These are phyloP conservation scores for Trichaptum fuscoviolaceum DNA, from an alignment of 768 basidiomycete species.

Conservation along the genomic window DNA sequence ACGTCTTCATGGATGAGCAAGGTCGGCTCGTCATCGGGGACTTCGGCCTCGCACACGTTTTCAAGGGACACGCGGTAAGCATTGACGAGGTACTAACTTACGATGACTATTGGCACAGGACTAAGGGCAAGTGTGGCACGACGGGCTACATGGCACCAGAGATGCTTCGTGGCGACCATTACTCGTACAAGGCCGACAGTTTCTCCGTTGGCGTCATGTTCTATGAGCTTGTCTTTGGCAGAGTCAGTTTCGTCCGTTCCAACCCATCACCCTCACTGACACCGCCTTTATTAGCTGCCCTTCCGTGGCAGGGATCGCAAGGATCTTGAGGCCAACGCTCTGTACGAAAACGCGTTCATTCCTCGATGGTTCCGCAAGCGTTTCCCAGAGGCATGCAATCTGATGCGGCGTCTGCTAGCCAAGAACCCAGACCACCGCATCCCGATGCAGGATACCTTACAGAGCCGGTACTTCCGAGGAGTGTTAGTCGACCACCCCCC, in stretches of 20 bases:
- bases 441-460: not conserved
- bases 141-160: conserved; percentile 1
- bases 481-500: not conserved
- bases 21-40: conserved; percentile 48
- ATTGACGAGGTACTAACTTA: conserved; percentile 3
- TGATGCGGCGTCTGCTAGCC: not conserved
- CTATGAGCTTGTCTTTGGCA: conserved; percentile 4
- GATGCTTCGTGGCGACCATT: not conserved
- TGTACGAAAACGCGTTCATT: not conserved
- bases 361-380: not conserved
- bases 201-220: conserved; percentile 3
- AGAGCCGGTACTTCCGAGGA: not conserved
- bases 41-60: conserved; percentile 38
- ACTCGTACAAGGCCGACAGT: conserved; percentile 2
- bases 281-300: not conserved
- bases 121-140: not conserved
- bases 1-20: conserved; percentile 38
- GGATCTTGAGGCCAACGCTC: not conserved
- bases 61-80: conserved; percentile 12
- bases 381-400: not conserved
- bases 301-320: not conserved
- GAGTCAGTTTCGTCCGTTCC: not conserved
- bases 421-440: not conserved
- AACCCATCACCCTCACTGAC: not conserved
- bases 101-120: not conserved